Evolutionary conservation across 2,329 filamentous ascomycete genomes (phyloP).

Genomic region (Tolypocladium guangdongense): DNA sequence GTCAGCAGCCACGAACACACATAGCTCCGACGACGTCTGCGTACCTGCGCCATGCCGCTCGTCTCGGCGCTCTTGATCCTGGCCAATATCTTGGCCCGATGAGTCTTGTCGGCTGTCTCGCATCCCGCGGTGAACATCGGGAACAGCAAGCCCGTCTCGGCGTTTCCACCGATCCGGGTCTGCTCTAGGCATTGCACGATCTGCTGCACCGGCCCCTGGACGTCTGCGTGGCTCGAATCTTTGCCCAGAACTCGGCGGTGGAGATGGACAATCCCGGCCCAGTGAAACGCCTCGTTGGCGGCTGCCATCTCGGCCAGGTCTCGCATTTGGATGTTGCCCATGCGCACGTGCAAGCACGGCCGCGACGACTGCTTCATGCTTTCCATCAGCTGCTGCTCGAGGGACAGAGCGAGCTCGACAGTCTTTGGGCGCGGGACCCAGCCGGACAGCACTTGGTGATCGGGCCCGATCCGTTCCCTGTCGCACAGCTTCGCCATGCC

Average conservation of each 20-base stretch:
- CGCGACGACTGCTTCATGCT: conserved; percentile 34
- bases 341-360: conserved; percentile 35
- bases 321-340: conserved; percentile 36
- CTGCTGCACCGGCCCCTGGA: conserved; percentile 51
- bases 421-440: conserved; percentile 45
- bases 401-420: conserved; percentile 39
- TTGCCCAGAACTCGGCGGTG: conserved; percentile 61
- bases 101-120: conserved; percentile 47
- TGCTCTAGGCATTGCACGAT: conserved; percentile 52
- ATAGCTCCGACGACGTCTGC: conserved; percentile 8
- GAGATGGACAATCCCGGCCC: conserved; percentile 66
- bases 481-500: conserved; percentile 61
- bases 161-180: conserved; percentile 55
- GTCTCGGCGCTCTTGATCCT: conserved; percentile 58
- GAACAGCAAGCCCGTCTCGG: conserved; percentile 66
- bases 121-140: conserved; percentile 78
- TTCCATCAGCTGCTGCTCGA: conserved; percentile 51
- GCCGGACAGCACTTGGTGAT: conserved; percentile 23
- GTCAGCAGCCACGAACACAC: not conserved
- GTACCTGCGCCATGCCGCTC: conserved; percentile 66
- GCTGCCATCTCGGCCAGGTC: conserved; percentile 56
- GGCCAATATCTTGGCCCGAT: conserved; percentile 51
- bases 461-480: conserved; percentile 45
- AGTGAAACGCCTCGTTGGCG: conserved; percentile 70
- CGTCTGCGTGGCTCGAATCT: conserved; percentile 41